A percentile compares a stretch with the other conserved stretches of the same genome.
These are phyloP conservation scores for Epichloe coenophiala DNA, from an alignment of 2,329 filamentous ascomycete species.

Conservation along the genomic window DNA sequence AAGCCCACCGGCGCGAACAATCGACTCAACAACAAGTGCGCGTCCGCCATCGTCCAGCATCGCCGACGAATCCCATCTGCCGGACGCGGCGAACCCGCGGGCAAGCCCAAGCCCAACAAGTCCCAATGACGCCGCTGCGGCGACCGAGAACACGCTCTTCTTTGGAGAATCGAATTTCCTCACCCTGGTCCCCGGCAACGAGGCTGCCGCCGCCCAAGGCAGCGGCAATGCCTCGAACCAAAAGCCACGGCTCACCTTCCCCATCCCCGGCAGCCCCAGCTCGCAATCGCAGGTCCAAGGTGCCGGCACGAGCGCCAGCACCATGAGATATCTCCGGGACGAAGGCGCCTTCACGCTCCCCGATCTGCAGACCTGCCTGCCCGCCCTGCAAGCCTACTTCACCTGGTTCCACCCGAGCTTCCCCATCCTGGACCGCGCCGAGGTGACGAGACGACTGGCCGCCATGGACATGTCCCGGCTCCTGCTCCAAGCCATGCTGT, in stretches of 20 bases:
- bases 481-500: constrained; percentile 38
- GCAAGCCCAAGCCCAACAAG: background rate
- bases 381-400: constrained; percentile 37
- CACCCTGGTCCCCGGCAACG: constrained; percentile 18
- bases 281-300: constrained; percentile 9
- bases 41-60: constrained; percentile 2
- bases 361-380: constrained; percentile 24
- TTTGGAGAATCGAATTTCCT: constrained; percentile 27
- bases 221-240: constrained; percentile 4
- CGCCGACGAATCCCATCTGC: background rate
- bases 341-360: constrained; percentile 32
- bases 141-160: constrained; percentile 13
- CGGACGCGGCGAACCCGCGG: background rate
- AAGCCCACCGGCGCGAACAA: background rate
- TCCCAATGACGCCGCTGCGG: constrained; percentile 1
- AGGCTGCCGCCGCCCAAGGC: constrained; percentile 1
- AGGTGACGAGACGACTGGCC: constrained; percentile 25
- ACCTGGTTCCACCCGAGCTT: constrained; percentile 44
- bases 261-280: constrained; percentile 15
- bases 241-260: constrained; percentile 17
- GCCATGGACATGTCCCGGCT: constrained; percentile 32
- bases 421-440: constrained; percentile 34
- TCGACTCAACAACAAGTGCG: background rate
- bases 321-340: constrained; percentile 34
- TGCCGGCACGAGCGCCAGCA: constrained; percentile 30